A percentile compares a stretch with the other conserved stretches of the same genome.
Evolutionary conservation across 768 basidiomycete genomes (phyloP).

Genomic region (Leccinum truebloodii): DNA sequence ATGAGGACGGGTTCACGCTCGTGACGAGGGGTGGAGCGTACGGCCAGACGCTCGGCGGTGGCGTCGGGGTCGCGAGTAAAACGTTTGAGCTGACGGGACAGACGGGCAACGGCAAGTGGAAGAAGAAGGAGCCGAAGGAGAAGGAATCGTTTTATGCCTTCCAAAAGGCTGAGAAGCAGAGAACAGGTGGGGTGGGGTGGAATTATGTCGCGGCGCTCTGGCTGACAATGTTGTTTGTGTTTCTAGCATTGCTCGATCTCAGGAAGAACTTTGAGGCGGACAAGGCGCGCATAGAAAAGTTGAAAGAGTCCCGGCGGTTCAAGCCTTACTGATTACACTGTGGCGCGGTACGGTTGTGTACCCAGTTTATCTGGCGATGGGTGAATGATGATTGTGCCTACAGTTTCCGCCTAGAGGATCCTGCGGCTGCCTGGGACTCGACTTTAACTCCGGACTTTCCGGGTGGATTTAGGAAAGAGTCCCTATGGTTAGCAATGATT

Average conservation of each 20-base stretch:
- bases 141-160: constrained; percentile 85
- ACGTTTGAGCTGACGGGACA: constrained; percentile 42
- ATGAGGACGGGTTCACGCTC: constrained; percentile 93
- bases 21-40: constrained; percentile 92
- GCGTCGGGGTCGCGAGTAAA: constrained; percentile 65
- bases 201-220: neutral
- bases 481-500: neutral
- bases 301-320: constrained; percentile 76
- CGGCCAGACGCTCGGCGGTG: constrained; percentile 85
- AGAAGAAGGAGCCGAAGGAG: constrained; percentile 63
- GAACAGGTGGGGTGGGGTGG: constrained; percentile 56
- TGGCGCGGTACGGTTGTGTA: neutral
- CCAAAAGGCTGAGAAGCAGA: constrained; percentile 87
- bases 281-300: constrained; percentile 53
- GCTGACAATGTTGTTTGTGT: constrained; percentile 5
- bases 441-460: neutral
- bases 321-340: constrained; percentile 69
- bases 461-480: neutral
- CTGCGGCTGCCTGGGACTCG: neutral
- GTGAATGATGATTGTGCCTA: neutral
- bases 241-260: constrained; percentile 54
- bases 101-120: constrained; percentile 35
- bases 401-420: neutral
- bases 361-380: neutral
- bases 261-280: constrained; percentile 86